These are phyloP conservation scores for Acanthamoeba triangularis DNA, from an alignment of 208 protist species.

Conservation along the genomic window DNA sequence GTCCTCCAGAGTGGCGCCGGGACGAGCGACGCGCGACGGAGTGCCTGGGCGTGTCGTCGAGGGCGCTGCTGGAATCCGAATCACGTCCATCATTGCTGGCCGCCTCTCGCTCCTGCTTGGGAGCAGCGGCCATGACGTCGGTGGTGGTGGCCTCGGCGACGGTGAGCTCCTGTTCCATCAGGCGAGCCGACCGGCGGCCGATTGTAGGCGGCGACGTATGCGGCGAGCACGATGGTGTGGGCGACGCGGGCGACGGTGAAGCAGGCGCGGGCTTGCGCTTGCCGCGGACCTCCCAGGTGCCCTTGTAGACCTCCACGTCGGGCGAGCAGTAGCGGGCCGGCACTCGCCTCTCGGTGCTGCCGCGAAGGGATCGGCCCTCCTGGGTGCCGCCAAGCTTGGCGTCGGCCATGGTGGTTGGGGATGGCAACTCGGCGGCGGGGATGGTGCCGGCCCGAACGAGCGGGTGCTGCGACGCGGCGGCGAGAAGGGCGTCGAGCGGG, in stretches of 20 bases:
- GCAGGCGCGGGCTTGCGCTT: background rate
- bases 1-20: too few relatives aligned
- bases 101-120: background rate
- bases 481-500: background rate
- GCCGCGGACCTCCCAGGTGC: background rate
- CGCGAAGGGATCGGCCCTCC: background rate
- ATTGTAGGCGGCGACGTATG: too few relatives aligned
- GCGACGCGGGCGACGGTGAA: too few relatives aligned
- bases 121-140: too few relatives aligned
- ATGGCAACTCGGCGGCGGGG: background rate
- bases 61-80: too few relatives aligned
- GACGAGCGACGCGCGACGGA: too few relatives aligned
- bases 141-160: too few relatives aligned
- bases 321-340: conserved; percentile 19
- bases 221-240: too few relatives aligned
- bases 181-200: too few relatives aligned
- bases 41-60: too few relatives aligned
- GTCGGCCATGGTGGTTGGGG: too few relatives aligned
- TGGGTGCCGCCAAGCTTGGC: background rate
- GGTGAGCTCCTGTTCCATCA: too few relatives aligned
- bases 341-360: background rate
- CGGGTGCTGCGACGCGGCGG: background rate
- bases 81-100: background rate
- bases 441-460: background rate
- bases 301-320: conserved; percentile 32